phyloP scores from a whole-genome alignment of 2,329 filamentous ascomycete species.

The Aureobasidium sp. region DNA sequence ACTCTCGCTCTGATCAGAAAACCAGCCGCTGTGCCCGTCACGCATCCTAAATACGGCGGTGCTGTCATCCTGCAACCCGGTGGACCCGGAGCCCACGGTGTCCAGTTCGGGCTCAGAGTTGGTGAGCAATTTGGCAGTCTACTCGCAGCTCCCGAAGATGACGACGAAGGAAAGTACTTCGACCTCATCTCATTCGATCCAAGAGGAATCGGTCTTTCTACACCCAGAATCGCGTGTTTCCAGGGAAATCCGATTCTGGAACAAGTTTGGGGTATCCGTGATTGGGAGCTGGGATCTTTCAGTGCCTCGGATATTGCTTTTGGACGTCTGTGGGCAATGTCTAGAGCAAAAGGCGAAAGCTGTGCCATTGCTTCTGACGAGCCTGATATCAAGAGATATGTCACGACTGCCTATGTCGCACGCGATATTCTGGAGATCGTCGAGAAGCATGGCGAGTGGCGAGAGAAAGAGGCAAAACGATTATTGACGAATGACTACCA shows the following conservation, averaged over 20 bases:
- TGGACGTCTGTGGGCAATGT: neutral
- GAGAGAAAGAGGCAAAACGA: slow-evolving; percentile 24
- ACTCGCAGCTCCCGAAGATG: slow-evolving; percentile 25
- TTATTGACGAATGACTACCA: neutral
- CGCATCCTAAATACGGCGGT: slow-evolving; percentile 40
- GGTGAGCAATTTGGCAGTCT: slow-evolving; percentile 34
- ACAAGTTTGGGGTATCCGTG: neutral
- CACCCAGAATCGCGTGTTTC: slow-evolving; percentile 30
- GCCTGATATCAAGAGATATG: slow-evolving; percentile 31
- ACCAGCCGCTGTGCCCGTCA: slow-evolving; percentile 35
- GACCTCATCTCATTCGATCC: slow-evolving; percentile 38
- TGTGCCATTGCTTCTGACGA: neutral
- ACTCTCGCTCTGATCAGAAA: slow-evolving; percentile 40
- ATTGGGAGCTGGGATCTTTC: slow-evolving; percentile 27
- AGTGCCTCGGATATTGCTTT: slow-evolving; percentile 35
- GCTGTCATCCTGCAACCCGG: slow-evolving; percentile 42
- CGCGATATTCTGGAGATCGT: slow-evolving; percentile 43
- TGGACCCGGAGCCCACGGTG: slow-evolving; percentile 41
- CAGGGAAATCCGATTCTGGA: slow-evolving; percentile 19
- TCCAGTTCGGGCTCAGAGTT: slow-evolving; percentile 18
- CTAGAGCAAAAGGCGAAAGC: neutral
- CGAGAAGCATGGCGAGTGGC: slow-evolving; percentile 34
- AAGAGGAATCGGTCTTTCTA: slow-evolving; percentile 34
- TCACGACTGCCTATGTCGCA: slow-evolving; percentile 41
- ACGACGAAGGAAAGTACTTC: slow-evolving; percentile 22